Evolutionary conservation across 2,329 filamentous ascomycete genomes (phyloP).

Genomic region (Diaporthe capsici): DNA sequence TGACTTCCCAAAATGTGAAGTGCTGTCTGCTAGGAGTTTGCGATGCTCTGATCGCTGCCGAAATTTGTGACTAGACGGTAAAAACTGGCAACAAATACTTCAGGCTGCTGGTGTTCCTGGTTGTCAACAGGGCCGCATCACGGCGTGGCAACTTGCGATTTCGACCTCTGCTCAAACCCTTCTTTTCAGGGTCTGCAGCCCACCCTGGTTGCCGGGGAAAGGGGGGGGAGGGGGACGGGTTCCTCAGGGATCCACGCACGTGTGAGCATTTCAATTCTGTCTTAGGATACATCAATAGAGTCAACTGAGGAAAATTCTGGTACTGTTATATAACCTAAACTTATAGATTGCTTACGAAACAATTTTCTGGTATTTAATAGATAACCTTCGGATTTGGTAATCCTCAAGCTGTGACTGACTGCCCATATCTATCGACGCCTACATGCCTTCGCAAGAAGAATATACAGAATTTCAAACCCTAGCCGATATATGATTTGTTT

Average conservation of each 20-base stretch:
- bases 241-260: neutral
- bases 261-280: neutral
- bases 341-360: neutral
- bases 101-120: neutral
- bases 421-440: neutral
- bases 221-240: neutral
- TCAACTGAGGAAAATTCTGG: neutral
- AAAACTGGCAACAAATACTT: neutral
- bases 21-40: neutral
- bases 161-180: neutral
- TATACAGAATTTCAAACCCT: neutral
- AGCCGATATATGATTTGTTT: neutral
- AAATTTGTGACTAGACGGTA: neutral
- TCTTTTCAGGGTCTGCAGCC: conserved; percentile 4
- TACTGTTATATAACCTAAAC: neutral
- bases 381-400: neutral
- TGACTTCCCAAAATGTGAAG: neutral
- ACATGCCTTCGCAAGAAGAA: neutral
- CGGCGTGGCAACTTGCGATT: neutral
- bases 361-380: neutral
- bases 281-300: too few relatives aligned
- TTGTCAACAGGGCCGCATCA: neutral
- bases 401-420: neutral
- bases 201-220: neutral
- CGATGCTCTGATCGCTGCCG: neutral